phyloP scores from a whole-genome alignment of 352 stramenopile species.

The Thraustochytrium aureum region DNA sequence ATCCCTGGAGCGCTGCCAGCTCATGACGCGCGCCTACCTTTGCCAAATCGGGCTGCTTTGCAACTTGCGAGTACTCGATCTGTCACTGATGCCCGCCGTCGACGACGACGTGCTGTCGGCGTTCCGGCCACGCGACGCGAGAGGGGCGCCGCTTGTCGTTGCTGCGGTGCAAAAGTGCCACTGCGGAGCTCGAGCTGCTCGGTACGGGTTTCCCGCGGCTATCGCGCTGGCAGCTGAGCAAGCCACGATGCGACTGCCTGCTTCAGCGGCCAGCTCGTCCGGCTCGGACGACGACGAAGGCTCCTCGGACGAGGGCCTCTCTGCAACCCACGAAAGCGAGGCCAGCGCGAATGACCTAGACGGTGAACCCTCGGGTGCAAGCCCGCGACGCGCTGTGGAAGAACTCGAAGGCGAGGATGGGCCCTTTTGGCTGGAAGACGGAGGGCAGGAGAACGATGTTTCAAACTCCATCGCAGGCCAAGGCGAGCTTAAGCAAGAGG shows the following conservation, averaged over 20 bases:
- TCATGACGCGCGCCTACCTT: slow-evolving; percentile 28
- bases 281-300: not conserved
- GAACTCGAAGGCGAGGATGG: not conserved
- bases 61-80: slow-evolving; percentile 25
- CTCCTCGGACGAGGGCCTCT: not conserved
- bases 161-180: slow-evolving; percentile 18
- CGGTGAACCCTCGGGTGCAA: no score
- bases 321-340: not conserved
- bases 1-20: slow-evolving; percentile 34
- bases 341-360: slow-evolving; percentile 1
- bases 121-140: slow-evolving; percentile 5
- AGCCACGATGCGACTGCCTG: not conserved
- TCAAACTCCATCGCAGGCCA: not conserved
- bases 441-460: not conserved
- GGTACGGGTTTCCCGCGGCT: not conserved
- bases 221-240: not conserved
- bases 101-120: slow-evolving; percentile 18
- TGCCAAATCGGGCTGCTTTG: slow-evolving; percentile 34
- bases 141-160: not conserved
- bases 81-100: slow-evolving; percentile 26
- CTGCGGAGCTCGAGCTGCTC: not conserved
- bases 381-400: no score
- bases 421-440: not conserved
- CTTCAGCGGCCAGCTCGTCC: not conserved
- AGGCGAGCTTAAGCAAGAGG: not conserved